Conservation (phyloP, 805 yeast genomes). For the Hanseniaspora nectarophila region DNA sequence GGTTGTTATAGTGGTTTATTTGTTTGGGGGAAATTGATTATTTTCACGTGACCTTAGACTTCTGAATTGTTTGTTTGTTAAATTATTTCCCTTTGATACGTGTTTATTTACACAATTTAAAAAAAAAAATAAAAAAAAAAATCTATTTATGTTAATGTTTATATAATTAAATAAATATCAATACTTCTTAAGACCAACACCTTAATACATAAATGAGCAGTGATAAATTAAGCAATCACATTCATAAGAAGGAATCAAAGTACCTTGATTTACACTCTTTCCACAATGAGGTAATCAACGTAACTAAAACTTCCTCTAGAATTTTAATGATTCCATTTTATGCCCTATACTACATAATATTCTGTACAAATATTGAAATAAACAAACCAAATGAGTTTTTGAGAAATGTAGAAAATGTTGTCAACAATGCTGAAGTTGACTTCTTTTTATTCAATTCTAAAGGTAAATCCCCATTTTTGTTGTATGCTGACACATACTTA, state of each 20-base stretch:
- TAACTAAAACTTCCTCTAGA: neutral
- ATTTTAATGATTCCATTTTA: neutral
- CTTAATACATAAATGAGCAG: neutral
- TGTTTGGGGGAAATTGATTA: no score
- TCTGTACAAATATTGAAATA: neutral
- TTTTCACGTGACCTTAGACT: no score
- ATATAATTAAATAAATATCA: no score
- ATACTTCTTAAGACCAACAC: no score
- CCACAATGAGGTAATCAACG: neutral
- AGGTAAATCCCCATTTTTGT: conserved; percentile 10
- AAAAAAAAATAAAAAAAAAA: no score
- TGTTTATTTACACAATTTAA: no score
- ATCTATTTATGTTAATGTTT: no score
- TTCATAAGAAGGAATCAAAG: neutral
- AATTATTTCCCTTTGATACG: no score
- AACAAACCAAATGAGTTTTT: neutral
- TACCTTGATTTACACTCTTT: neutral
- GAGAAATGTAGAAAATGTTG: neutral
- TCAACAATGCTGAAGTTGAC: neutral
- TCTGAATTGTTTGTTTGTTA: no score
- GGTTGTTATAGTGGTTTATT: no score
- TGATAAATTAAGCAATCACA: neutral
- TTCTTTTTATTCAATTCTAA: conserved; percentile 10
- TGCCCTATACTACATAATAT: neutral
- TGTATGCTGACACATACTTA: neutral